Evolutionary conservation across 208 protist species (phyloP).

Genomic region (Herpetomonas muscarum): DNA sequence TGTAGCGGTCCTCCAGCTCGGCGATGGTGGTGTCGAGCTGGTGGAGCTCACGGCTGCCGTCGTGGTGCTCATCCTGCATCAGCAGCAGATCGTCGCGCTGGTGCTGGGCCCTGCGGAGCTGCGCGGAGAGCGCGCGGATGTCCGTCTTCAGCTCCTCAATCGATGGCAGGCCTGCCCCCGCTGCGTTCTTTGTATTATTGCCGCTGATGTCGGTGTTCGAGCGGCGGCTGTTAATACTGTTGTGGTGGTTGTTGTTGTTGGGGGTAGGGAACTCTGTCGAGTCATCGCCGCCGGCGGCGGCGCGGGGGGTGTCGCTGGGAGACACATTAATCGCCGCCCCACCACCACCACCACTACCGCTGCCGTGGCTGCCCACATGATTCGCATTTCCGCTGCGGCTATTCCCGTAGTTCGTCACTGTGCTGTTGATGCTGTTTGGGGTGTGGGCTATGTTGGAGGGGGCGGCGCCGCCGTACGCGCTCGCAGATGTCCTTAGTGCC

Average conservation of each 20-base stretch:
- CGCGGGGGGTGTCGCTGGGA: too few relatives aligned
- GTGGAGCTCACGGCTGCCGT: slow-evolving; percentile 29
- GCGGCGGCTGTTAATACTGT: not conserved
- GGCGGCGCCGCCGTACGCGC: not conserved
- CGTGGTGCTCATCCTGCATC: slow-evolving; percentile 67
- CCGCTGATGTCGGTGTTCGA: not conserved
- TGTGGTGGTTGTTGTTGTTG: slow-evolving; percentile 2
- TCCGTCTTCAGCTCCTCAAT: slow-evolving; percentile 45
- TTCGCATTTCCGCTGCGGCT: too few relatives aligned
- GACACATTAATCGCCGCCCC: too few relatives aligned
- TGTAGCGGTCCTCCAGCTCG: slow-evolving; percentile 44
- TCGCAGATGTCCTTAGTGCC: too few relatives aligned
- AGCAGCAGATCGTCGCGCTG: slow-evolving; percentile 65
- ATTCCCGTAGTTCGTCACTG: too few relatives aligned
- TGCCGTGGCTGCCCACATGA: too few relatives aligned
- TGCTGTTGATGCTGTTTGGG: slow-evolving; percentile 2
- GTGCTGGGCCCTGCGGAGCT: slow-evolving; percentile 50
- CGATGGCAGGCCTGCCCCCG: slow-evolving; percentile 1
- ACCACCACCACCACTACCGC: too few relatives aligned
- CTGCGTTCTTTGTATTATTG: not conserved
- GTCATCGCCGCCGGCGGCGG: not conserved
- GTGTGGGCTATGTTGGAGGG: not conserved
- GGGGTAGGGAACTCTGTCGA: not conserved
- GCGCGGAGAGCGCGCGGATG: slow-evolving; percentile 30
- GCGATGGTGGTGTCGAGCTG: slow-evolving; percentile 37